Conservation (phyloP, 768 basidiomycete species). For the Lactifluus rugatus region DNA sequence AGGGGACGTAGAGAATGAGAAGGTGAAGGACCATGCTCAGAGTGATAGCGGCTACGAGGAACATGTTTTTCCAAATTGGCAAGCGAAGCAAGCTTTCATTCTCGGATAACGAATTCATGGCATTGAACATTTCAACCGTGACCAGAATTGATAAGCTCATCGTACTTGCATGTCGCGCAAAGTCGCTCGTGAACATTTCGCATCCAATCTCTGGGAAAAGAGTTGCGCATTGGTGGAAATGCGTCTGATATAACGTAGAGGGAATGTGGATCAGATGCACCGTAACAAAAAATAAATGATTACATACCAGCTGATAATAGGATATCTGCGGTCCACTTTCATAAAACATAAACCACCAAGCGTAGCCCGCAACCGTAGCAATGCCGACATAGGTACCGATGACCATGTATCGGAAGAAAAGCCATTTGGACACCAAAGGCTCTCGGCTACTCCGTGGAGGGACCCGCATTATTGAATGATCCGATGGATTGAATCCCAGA, state of each 20-base stretch:
- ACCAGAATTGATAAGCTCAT: slow-evolving; percentile 96
- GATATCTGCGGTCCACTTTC: slow-evolving; percentile 84
- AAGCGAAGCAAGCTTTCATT: slow-evolving; percentile 86
- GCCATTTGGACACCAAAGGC: slow-evolving; percentile 84
- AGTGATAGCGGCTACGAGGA: slow-evolving; percentile 79
- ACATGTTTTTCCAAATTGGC: slow-evolving; percentile 92
- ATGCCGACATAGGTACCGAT: slow-evolving; percentile 90
- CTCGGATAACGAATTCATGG: slow-evolving; percentile 96
- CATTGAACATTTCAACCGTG: slow-evolving; percentile 95
- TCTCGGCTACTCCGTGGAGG: slow-evolving; percentile 87
- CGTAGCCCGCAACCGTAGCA: slow-evolving; percentile 95
- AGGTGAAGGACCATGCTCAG: slow-evolving; percentile 91
- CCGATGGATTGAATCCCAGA: slow-evolving; percentile 94
- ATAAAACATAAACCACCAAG: slow-evolving; percentile 98
- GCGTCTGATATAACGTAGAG: slow-evolving; percentile 54
- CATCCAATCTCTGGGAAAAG: slow-evolving; percentile 89
- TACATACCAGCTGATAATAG: slow-evolving; percentile 81
- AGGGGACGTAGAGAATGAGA: slow-evolving; percentile 92
- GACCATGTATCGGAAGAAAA: slow-evolving; percentile 93
- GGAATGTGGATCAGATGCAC: not conserved
- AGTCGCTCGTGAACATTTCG: slow-evolving; percentile 86
- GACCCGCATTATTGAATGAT: slow-evolving; percentile 93
- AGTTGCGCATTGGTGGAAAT: slow-evolving; percentile 87
- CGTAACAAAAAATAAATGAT: not conserved
- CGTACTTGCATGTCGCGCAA: slow-evolving; percentile 84